phyloP scores from a whole-genome alignment of 2,329 filamentous ascomycete genomes.

The Calonectria pteridis region DNA sequence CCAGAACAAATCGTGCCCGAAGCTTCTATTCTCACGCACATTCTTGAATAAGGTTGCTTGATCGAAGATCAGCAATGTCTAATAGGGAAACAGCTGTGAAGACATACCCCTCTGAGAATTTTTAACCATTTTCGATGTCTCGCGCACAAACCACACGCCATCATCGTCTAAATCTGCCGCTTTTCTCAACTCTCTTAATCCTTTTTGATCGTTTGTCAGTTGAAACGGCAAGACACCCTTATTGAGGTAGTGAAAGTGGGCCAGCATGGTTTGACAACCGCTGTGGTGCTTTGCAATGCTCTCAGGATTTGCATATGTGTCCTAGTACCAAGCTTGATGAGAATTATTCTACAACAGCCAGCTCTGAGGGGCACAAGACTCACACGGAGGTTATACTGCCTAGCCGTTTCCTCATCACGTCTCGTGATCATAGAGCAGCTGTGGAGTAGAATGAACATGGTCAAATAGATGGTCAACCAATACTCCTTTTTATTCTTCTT shows the following conservation, averaged over 20 bases:
- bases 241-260: neutral
- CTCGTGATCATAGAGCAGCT: constrained; percentile 19
- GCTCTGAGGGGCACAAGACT: neutral
- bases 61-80: neutral
- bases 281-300: constrained; percentile 6
- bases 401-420: neutral
- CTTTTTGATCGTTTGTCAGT: neutral
- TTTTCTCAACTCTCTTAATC: neutral
- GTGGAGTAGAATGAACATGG: neutral
- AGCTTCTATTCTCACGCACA: neutral
- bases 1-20: constrained; percentile 4
- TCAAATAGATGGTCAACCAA: neutral
- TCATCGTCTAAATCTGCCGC: neutral
- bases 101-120: neutral
- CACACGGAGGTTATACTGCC: neutral
- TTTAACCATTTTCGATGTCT: neutral
- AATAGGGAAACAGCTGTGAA: neutral
- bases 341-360: neutral
- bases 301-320: neutral
- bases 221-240: neutral
- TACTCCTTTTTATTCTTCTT: neutral
- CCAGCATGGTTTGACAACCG: neutral
- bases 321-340: neutral
- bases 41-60: neutral
- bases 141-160: neutral